Conservation (phyloP, 768 basidiomycete genomes). For the Phaeotremella skinneri region DNA sequence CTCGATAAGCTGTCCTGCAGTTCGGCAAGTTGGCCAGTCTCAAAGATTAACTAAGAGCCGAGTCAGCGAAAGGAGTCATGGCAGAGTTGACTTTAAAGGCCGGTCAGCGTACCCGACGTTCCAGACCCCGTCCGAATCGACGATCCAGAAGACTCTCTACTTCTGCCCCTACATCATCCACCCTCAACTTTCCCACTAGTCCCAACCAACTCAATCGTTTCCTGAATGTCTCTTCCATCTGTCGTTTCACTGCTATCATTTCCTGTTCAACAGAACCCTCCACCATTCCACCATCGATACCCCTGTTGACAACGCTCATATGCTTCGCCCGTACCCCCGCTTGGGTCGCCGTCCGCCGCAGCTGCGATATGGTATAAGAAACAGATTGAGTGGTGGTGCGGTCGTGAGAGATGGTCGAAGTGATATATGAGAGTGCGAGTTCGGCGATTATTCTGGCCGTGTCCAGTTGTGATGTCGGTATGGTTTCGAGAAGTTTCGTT, state of each 20-base stretch:
- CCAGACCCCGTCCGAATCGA: slow-evolving; percentile 33
- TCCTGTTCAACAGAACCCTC: slow-evolving; percentile 32
- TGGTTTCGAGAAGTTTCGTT: slow-evolving; percentile 6
- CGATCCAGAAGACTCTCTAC: slow-evolving; percentile 21
- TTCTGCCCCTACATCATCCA: slow-evolving; percentile 41
- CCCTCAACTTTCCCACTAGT: slow-evolving; percentile 25
- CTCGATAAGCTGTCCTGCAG: slow-evolving; percentile 27
- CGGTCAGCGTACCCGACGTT: slow-evolving; percentile 29
- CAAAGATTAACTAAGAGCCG: slow-evolving; percentile 40
- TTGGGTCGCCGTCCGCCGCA: slow-evolving; percentile 12
- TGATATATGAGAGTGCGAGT: slow-evolving; percentile 15
- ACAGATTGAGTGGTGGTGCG: slow-evolving; percentile 11
- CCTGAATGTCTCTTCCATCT: slow-evolving; percentile 17
- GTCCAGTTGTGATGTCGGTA: slow-evolving; percentile 6
- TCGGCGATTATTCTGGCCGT: slow-evolving; percentile 9
- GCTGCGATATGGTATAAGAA: slow-evolving; percentile 14
- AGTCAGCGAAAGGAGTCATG: not conserved
- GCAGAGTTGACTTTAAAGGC: slow-evolving; percentile 1
- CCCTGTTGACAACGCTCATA: slow-evolving; percentile 24
- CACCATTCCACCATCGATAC: slow-evolving; percentile 25
- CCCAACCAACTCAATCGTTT: slow-evolving; percentile 35
- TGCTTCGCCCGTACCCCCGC: slow-evolving; percentile 26
- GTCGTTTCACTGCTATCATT: slow-evolving; percentile 9
- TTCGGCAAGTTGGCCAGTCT: slow-evolving; percentile 42
- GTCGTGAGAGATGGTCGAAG: slow-evolving; percentile 14